phyloP scores from a whole-genome alignment of 2,329 filamentous ascomycete species.

The Knoxdaviesia proteae region DNA sequence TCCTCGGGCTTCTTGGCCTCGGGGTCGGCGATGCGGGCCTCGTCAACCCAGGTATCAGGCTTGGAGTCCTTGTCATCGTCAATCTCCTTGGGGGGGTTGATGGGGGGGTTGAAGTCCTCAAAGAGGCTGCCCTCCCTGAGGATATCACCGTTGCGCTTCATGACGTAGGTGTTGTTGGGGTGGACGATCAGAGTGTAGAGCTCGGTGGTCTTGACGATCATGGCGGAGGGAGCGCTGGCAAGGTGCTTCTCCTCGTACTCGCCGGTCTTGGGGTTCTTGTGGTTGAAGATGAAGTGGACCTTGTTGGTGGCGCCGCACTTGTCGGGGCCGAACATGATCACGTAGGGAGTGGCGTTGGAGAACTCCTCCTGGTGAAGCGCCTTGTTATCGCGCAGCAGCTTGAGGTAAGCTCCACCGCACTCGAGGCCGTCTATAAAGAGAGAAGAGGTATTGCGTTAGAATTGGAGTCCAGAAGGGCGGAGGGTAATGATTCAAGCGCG shows the following conservation, averaged over 20 bases:
- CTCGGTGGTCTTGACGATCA: constrained; percentile 76
- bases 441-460: not conserved
- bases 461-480: not conserved
- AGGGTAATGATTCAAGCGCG: not conserved
- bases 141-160: constrained; percentile 77
- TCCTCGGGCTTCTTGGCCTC: constrained; percentile 92
- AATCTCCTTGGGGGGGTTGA: constrained; percentile 90
- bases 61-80: constrained; percentile 86
- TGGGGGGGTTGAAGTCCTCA: constrained; percentile 79
- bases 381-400: constrained; percentile 95
- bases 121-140: constrained; percentile 79
- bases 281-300: constrained; percentile 96
- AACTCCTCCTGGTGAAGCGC: constrained; percentile 95
- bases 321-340: constrained; percentile 99
- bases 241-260: constrained; percentile 99
- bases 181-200: constrained; percentile 95
- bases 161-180: constrained; percentile 86
- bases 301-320: constrained; percentile 99
- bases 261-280: constrained; percentile 99
- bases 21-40: constrained; percentile 75
- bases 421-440: constrained; percentile 57
- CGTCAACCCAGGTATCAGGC: constrained; percentile 90
- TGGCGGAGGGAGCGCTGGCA: constrained; percentile 59
- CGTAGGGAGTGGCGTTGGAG: constrained; percentile 88
- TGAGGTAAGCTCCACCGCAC: constrained; percentile 96